Base-by-base conservation (phyloP, 2,329 filamentous ascomycete species). In the Alternaria incomplexa region DNA sequence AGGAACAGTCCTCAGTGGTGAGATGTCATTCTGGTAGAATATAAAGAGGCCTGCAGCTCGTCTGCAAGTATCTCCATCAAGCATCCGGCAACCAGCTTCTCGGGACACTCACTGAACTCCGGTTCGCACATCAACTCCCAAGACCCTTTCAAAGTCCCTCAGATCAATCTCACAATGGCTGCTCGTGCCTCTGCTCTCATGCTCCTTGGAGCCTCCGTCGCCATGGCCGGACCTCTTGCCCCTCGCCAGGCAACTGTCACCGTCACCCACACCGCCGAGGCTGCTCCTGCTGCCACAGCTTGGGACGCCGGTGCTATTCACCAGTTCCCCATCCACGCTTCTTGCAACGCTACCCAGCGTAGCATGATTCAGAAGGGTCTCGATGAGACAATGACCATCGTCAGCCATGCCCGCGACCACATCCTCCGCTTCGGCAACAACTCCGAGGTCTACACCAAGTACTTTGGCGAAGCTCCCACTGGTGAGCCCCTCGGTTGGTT, bases 331-430 rank as follows among this genome's bases (percentile, higher is more conserved):
- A 90, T 91, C 73, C 90, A 91, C 77, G 75, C 82, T 32, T 90
- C 88, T 23, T 92, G 90, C 81, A 91, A 92, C 70, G 78, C 81
- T 52, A 91, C 89, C 2, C 83, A 90, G 69, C 82, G 81, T 45
- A 78, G 77, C 8, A 87, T 90, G 74, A 82, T 92, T 46, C 78
- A 82, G 40, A 77, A 79, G 15, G 90, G 84, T 6, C 81, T 92
- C 0, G 80, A 85, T 17, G 90, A 92, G 74, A 83, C 87, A 5
- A 77, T 89, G 43, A 74, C 79, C 55, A 81, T 91, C 5, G 88
- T 87, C 8, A 77, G 83, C 55, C 88, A 90, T 70, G 90, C 90
- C 7, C 86, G 85, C 62, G 84, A 89, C 44, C 89, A 91, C 72
- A 84, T 90, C 54, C 83, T 87, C 13, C 83, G 83, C 50, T 86